phyloP scores from a whole-genome alignment of 1,139 yeast genomes.

The Saccharomyces hybrid region DNA sequence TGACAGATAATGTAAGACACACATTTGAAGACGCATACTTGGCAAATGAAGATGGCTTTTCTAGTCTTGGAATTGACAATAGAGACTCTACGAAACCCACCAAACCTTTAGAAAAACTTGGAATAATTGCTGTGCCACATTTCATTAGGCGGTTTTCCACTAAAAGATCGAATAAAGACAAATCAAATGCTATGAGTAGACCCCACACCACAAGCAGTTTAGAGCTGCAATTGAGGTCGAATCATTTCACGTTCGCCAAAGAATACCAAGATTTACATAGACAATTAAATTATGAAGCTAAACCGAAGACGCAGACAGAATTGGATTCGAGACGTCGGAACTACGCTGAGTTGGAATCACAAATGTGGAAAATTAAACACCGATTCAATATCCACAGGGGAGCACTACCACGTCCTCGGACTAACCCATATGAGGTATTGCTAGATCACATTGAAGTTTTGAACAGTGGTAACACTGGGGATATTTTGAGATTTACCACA shows the following conservation, averaged over 20 bases:
- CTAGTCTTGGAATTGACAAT: not conserved
- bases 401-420: conserved; percentile 14
- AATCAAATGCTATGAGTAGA: conserved; percentile 1
- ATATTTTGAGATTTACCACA: conserved; percentile 24
- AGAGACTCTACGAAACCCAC: not conserved
- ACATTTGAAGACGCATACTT: not conserved
- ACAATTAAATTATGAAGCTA: conserved; percentile 5
- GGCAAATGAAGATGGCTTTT: conserved; percentile 2
- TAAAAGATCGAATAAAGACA: not conserved
- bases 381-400: conserved; percentile 20
- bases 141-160: conserved; percentile 8
- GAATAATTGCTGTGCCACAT: conserved; percentile 13
- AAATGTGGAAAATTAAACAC: conserved; percentile 26
- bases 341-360: conserved; percentile 12
- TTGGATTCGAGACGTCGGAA: conserved; percentile 11
- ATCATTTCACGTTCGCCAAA: conserved; percentile 6
- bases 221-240: conserved; percentile 12
- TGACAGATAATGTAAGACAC: not conserved
- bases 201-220: conserved; percentile 11
- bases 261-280: conserved; percentile 12
- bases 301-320: conserved; percentile 3
- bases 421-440: conserved; percentile 22
- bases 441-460: conserved; percentile 22
- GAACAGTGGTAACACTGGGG: conserved; percentile 23
- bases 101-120: conserved; percentile 6